These are phyloP conservation scores for Coemansia sp. DNA, from an alignment of 371 early-diverging fungal genomes.

Conservation along the genomic window DNA sequence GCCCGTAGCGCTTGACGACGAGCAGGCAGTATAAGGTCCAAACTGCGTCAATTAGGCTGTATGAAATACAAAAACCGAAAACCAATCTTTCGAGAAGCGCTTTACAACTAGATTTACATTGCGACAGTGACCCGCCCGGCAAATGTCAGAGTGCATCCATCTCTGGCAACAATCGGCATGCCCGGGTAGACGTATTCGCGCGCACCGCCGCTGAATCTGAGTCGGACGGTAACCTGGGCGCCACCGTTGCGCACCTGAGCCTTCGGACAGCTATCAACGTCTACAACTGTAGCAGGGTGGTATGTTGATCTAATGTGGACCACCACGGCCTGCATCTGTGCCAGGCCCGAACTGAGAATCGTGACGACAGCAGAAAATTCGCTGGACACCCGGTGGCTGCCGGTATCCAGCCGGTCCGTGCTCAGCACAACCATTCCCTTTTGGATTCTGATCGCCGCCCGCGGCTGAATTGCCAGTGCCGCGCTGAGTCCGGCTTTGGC, in stretches of 20 bases:
- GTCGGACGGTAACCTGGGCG: conserved; percentile 16
- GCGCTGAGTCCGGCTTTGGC: conserved; percentile 40
- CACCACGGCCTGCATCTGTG: conserved; percentile 16
- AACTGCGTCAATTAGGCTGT: too few species aligned
- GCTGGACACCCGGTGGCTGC: conserved; percentile 10
- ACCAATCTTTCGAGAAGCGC: background rate
- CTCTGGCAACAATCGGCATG: conserved; percentile 40
- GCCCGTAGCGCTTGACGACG: background rate
- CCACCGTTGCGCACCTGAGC: background rate
- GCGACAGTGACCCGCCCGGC: conserved; percentile 26
- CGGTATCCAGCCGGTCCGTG: conserved; percentile 5
- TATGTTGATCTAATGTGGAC: conserved; percentile 45
- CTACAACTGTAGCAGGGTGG: conserved; percentile 33
- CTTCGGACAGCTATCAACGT: conserved; percentile 1
- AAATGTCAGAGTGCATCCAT: conserved; percentile 35
- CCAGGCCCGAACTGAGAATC: conserved; percentile 16
- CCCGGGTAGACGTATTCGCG: conserved; percentile 35
- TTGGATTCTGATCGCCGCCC: conserved; percentile 9
- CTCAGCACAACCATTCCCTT: conserved; percentile 47
- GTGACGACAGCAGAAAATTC: conserved; percentile 33
- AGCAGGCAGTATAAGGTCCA: background rate
- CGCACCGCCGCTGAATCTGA: conserved; percentile 24
- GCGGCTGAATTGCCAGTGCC: conserved; percentile 39
- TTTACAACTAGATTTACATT: background rate
- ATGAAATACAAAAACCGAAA: background rate